These are phyloP conservation scores for Grosmannia penicillata DNA, from an alignment of 2,329 filamentous ascomycete species.

Conservation along the genomic window DNA sequence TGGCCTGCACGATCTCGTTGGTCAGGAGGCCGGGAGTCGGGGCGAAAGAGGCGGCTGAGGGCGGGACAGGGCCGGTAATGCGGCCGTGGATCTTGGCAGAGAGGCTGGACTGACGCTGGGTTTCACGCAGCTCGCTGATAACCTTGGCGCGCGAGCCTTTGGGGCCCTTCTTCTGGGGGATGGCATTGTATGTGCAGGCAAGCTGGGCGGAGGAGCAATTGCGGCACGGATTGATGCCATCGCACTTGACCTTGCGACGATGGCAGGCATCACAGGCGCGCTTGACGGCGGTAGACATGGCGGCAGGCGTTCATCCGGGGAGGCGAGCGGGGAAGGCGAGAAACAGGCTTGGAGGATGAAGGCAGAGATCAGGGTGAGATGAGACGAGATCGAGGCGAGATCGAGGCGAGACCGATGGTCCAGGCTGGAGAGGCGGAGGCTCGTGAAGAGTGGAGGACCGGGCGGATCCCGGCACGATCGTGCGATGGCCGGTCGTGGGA, in stretches of 20 bases:
- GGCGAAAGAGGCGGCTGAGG: slow-evolving; percentile 25
- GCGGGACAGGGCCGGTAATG: slow-evolving; percentile 37
- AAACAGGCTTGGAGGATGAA: background rate
- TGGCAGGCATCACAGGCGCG: slow-evolving; percentile 60
- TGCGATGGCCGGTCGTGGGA: too few relatives aligned
- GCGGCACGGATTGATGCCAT: slow-evolving; percentile 54
- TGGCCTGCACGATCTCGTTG: slow-evolving; percentile 48
- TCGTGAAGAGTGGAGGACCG: too few relatives aligned
- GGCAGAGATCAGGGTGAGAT: too few relatives aligned
- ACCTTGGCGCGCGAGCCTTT: slow-evolving; percentile 63
- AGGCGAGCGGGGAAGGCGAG: too few relatives aligned
- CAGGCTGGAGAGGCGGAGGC: too few relatives aligned
- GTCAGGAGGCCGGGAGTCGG: slow-evolving; percentile 48
- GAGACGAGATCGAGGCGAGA: too few relatives aligned
- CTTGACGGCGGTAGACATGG: slow-evolving; percentile 38
- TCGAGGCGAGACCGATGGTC: background rate
- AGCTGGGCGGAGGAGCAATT: slow-evolving; percentile 55
- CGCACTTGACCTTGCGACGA: slow-evolving; percentile 61
- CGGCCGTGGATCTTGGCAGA: slow-evolving; percentile 46
- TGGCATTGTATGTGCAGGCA: slow-evolving; percentile 58
- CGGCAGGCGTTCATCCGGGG: too few relatives aligned
- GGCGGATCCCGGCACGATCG: too few relatives aligned
- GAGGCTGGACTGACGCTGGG: slow-evolving; percentile 50
- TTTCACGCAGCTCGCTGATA: slow-evolving; percentile 57
- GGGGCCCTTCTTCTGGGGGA: slow-evolving; percentile 63